Conservation (phyloP, 805 yeast genomes). For the Blastobotrys mokoenaii region DNA sequence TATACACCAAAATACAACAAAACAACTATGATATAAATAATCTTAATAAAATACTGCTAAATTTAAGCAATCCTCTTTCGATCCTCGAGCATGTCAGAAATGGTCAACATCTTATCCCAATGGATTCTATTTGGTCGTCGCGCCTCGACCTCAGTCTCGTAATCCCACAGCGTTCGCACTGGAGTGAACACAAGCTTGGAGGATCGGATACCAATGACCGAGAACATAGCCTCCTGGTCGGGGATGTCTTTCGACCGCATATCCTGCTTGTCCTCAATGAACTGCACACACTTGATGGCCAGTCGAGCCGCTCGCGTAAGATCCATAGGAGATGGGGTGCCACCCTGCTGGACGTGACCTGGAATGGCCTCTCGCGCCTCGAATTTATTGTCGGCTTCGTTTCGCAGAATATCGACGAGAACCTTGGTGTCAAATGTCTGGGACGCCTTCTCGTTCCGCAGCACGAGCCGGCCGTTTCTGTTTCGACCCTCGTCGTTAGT, state of each 20-base stretch:
- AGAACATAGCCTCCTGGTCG: conserved; percentile 28
- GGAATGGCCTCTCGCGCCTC: conserved; percentile 95
- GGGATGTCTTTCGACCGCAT: conserved; percentile 7
- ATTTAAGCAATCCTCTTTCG: conserved; percentile 13
- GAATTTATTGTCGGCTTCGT: conserved; percentile 66
- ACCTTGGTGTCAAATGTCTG: conserved; percentile 72
- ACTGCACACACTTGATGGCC: conserved; percentile 84
- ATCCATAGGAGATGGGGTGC: conserved; percentile 89
- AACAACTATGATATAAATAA: no score
- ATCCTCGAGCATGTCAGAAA: conserved; percentile 71
- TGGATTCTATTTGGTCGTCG: conserved; percentile 86
- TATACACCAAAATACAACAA: no score
- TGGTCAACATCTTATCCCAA: conserved; percentile 69
- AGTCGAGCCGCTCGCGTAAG: conserved; percentile 82
- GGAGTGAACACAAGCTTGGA: conserved; percentile 70
- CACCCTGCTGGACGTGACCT: conserved; percentile 98
- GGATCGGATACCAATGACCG: conserved; percentile 75
- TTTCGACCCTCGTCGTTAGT: conserved; percentile 66
- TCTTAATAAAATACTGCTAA: background rate
- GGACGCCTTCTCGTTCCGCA: conserved; percentile 80
- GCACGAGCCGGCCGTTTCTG: conserved; percentile 76
- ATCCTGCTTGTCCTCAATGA: conserved; percentile 52
- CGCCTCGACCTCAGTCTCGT: conserved; percentile 68
- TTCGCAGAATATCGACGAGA: conserved; percentile 74
- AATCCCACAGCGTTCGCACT: conserved; percentile 70